phyloP scores from a whole-genome alignment of 2,329 filamentous ascomycete species.

The Colletotrichum trifolii region DNA sequence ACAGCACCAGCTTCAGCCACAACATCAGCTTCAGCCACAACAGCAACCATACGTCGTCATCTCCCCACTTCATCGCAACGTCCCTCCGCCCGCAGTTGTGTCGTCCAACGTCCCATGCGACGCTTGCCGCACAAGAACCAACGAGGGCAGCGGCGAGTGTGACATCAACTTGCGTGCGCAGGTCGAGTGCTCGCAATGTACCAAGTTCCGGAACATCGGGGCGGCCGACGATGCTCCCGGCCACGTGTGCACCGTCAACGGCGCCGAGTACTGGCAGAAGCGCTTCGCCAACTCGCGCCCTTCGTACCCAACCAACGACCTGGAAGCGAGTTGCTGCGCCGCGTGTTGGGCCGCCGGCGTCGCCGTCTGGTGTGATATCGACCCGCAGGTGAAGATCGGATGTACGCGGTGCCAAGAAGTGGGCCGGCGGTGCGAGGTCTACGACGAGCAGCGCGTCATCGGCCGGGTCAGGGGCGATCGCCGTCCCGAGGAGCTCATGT shows the following conservation, averaged over 20 bases:
- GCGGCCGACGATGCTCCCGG: conserved; percentile 23
- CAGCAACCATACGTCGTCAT: neutral
- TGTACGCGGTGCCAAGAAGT: conserved; percentile 24
- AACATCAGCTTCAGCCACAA: neutral
- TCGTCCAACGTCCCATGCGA: conserved; percentile 18
- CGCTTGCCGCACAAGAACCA: conserved; percentile 16
- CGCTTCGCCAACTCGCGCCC: conserved; percentile 32
- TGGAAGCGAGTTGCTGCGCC: conserved; percentile 22
- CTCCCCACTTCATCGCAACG: conserved; percentile 5
- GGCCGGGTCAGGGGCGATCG: neutral
- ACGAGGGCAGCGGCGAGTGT: conserved; percentile 13
- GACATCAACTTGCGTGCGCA: conserved; percentile 27
- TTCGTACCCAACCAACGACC: conserved; percentile 15
- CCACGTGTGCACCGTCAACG: conserved; percentile 28
- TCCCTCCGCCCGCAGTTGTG: neutral
- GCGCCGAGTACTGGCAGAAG: conserved; percentile 26
- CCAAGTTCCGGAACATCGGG: conserved; percentile 21
- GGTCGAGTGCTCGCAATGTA: conserved; percentile 36
- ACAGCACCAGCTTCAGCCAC: too few relatives aligned
- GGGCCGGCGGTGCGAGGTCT: conserved; percentile 12
- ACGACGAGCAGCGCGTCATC: conserved; percentile 6
- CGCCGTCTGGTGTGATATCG: conserved; percentile 29
- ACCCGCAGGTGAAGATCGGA: conserved; percentile 27
- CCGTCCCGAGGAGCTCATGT: conserved; percentile 15
- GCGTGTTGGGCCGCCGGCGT: conserved; percentile 6